Conservation (phyloP, 805 yeast species). For the Zygosaccharomyces rouxii region DNA sequence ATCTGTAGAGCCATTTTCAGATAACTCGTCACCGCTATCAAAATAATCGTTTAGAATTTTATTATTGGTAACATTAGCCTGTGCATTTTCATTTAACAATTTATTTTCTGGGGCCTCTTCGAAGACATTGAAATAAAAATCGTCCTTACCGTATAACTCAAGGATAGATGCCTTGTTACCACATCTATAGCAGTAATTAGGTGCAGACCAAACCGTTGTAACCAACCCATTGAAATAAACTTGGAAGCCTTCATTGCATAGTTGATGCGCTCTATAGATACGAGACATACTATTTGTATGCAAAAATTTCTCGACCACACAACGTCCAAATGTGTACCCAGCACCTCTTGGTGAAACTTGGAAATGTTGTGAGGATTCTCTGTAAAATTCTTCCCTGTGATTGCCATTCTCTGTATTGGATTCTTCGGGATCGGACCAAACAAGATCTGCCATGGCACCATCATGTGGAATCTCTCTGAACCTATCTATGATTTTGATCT, state of each 20-base stretch:
- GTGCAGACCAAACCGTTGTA: constrained; percentile 98
- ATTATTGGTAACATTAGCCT: constrained; percentile 15
- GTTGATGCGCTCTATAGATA: constrained; percentile 89
- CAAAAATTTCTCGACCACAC: constrained; percentile 83
- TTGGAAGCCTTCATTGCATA: constrained; percentile 95
- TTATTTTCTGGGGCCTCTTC: constrained; percentile 96
- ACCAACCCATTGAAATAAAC: constrained; percentile 86
- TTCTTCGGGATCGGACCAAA: constrained; percentile 97
- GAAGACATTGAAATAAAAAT: constrained; percentile 79
- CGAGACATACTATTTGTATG: constrained; percentile 72
- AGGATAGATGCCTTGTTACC: constrained; percentile 97
- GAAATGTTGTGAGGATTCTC: constrained; percentile 49
- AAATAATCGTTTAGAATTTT: constrained; percentile 21
- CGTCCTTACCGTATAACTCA: constrained; percentile 70
- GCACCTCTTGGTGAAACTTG: constrained; percentile 94
- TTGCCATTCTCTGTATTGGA: constrained; percentile 40
- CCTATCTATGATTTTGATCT: constrained; percentile 82
- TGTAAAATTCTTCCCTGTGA: constrained; percentile 26
- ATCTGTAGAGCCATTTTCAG: constrained; percentile 12
- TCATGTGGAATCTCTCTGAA: constrained; percentile 96
- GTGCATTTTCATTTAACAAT: constrained; percentile 27
- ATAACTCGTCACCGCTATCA: constrained; percentile 12
- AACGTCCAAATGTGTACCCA: constrained; percentile 91
- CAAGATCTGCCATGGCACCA: constrained; percentile 98
- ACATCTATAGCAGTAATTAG: constrained; percentile 94